phyloP scores from a whole-genome alignment of 805 yeast genomes.

The Wickerhamiella cacticola region DNA sequence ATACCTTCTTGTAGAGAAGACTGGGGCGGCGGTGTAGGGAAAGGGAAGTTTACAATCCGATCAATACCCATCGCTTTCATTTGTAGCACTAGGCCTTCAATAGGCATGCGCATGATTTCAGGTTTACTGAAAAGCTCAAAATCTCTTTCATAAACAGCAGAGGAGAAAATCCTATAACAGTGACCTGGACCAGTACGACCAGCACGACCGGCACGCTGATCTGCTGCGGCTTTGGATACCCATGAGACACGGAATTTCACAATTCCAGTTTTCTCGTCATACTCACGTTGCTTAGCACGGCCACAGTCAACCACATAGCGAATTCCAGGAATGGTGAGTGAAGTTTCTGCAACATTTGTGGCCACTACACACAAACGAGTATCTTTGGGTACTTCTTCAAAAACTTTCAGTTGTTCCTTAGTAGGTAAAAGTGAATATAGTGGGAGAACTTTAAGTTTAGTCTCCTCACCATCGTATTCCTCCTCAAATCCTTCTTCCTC shows the following conservation, averaged over 20 bases:
- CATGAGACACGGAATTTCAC: constrained; percentile 86
- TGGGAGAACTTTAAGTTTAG: constrained; percentile 80
- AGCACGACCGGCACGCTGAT: constrained; percentile 92
- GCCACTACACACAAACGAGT: constrained; percentile 85
- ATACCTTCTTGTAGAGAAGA: constrained; percentile 51
- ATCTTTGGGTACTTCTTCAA: constrained; percentile 73
- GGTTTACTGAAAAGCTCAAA: constrained; percentile 76
- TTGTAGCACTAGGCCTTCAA: constrained; percentile 85
- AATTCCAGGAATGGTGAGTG: constrained; percentile 90
- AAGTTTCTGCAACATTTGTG: constrained; percentile 96
- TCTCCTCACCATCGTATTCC: constrained; percentile 38
- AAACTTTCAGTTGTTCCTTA: constrained; percentile 85
- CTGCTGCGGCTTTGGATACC: constrained; percentile 92
- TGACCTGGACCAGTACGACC: constrained; percentile 99
- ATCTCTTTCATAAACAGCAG: constrained; percentile 83
- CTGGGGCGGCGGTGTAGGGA: constrained; percentile 84
- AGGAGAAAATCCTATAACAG: constrained; percentile 80
- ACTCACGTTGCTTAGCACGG: constrained; percentile 77
- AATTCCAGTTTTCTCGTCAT: constrained; percentile 72
- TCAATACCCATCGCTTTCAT: constrained; percentile 98
- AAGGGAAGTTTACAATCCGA: constrained; percentile 81
- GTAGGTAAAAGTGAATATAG: constrained; percentile 90
- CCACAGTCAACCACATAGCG: constrained; percentile 94
- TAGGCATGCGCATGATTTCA: constrained; percentile 89
- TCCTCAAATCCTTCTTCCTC: constrained; percentile 47